phyloP scores from a whole-genome alignment of 2,329 filamentous ascomycete species.

The Eutypella sp. region DNA sequence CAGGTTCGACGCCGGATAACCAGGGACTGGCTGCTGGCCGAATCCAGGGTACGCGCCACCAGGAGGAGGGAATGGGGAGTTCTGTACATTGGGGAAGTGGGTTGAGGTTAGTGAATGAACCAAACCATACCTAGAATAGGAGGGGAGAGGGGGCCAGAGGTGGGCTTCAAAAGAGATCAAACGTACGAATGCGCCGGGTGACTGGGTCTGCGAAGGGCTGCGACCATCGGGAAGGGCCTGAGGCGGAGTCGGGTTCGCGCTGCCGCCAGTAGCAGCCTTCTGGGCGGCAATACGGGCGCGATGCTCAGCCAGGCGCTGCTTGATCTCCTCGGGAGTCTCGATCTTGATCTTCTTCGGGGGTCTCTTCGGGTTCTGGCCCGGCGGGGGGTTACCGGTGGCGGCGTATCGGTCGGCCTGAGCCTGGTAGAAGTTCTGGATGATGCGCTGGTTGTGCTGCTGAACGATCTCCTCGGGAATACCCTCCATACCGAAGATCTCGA shows the following conservation, averaged over 20 bases:
- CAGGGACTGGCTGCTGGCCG: slow-evolving; percentile 31
- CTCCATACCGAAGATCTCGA: slow-evolving; percentile 98
- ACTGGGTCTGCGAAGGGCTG: slow-evolving; percentile 47
- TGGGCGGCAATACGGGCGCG: slow-evolving; percentile 63
- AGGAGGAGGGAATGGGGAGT: slow-evolving; percentile 40
- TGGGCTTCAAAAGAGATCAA: background rate
- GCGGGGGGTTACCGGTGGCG: slow-evolving; percentile 76
- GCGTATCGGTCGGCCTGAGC: slow-evolving; percentile 77
- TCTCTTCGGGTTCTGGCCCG: slow-evolving; percentile 60
- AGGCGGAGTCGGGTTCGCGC: slow-evolving; percentile 42
- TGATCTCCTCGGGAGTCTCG: slow-evolving; percentile 72
- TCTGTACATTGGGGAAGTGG: too few species aligned
- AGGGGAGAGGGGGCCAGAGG: too few species aligned
- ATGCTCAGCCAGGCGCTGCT: slow-evolving; percentile 73
- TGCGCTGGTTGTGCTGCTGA: slow-evolving; percentile 78
- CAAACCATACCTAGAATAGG: too few species aligned
- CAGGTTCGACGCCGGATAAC: slow-evolving; percentile 37
- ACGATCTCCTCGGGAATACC: slow-evolving; percentile 85
- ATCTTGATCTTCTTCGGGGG: slow-evolving; percentile 67
- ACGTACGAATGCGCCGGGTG: slow-evolving; percentile 56
- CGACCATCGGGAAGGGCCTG: slow-evolving; percentile 37
- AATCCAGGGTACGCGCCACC: slow-evolving; percentile 33
- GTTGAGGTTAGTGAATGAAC: too few species aligned
- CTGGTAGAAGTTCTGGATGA: slow-evolving; percentile 80
- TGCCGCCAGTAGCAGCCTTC: slow-evolving; percentile 52